Evolutionary conservation across 768 basidiomycete species (phyloP).

Genomic region (Lactarius akahatsu): DNA sequence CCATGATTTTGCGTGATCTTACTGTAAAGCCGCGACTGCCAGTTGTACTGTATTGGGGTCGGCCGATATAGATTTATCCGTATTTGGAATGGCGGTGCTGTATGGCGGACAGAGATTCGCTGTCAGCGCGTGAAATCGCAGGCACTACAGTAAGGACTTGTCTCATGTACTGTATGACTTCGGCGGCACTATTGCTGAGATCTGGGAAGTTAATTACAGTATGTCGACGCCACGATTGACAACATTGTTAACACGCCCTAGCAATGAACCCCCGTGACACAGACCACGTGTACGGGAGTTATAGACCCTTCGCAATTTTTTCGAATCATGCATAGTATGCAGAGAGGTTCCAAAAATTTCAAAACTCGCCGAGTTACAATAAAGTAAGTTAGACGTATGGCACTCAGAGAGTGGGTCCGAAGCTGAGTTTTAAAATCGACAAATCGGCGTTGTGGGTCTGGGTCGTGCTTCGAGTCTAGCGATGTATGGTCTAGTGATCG

Average conservation of each 20-base stretch:
- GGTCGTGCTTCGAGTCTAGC: neutral
- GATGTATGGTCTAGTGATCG: neutral
- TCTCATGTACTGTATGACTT: neutral
- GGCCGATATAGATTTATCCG: neutral
- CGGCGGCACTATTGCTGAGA: neutral
- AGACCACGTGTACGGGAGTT: neutral
- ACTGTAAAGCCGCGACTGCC: neutral
- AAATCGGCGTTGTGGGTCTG: neutral
- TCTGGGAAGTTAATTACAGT: neutral
- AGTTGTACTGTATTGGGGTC: neutral
- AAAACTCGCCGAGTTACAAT: neutral
- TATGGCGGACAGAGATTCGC: neutral
- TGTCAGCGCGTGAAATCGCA: neutral
- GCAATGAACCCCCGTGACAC: neutral
- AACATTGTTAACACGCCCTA: neutral
- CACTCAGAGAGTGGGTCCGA: neutral
- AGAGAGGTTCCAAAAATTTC: neutral
- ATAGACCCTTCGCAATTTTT: neutral
- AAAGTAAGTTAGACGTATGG: neutral
- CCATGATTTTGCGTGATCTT: neutral
- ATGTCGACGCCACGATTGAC: neutral
- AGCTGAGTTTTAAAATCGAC: neutral
- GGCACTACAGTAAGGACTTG: neutral
- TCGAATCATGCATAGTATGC: neutral
- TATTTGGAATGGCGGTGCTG: neutral